Conservation (phyloP, 2,329 filamentous ascomycete genomes). For the Ophiosphaerella narmari region DNA sequence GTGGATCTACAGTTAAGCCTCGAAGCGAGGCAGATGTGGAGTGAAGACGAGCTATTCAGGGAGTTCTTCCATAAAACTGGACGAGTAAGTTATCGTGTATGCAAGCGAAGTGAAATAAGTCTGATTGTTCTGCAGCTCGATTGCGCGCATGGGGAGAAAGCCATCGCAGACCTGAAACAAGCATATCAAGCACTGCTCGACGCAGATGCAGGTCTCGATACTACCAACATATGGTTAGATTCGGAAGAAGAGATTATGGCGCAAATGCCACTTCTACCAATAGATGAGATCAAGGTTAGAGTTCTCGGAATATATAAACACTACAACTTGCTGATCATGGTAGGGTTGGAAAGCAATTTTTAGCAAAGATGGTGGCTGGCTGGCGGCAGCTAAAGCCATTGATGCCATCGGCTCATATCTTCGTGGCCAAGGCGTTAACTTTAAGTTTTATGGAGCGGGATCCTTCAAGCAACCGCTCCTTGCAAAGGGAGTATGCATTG, state of each 20-base stretch:
- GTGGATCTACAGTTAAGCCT: slow-evolving; percentile 43
- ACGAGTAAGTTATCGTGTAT: slow-evolving; percentile 18
- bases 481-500: slow-evolving; percentile 44
- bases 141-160: slow-evolving; percentile 44
- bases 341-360: slow-evolving; percentile 55
- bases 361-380: slow-evolving; percentile 53
- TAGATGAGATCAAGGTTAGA: slow-evolving; percentile 48
- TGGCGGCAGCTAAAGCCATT: slow-evolving; percentile 55
- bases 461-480: slow-evolving; percentile 52
- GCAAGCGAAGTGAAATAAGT: neutral
- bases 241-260: slow-evolving; percentile 51
- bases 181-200: slow-evolving; percentile 46
- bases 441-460: slow-evolving; percentile 51
- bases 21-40: slow-evolving; percentile 50
- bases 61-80: slow-evolving; percentile 55
- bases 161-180: slow-evolving; percentile 40
- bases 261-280: slow-evolving; percentile 48
- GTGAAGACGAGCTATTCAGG: slow-evolving; percentile 52
- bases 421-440: slow-evolving; percentile 47
- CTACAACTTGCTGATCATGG: neutral
- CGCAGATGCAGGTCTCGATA: slow-evolving; percentile 38
- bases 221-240: slow-evolving; percentile 51
- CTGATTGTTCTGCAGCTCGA: slow-evolving; percentile 28
- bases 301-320: neutral
- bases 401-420: slow-evolving; percentile 51